phyloP scores from a whole-genome alignment of 225 moss, liverwort and hornwort species.

The Anthoceros angustus region DNA sequence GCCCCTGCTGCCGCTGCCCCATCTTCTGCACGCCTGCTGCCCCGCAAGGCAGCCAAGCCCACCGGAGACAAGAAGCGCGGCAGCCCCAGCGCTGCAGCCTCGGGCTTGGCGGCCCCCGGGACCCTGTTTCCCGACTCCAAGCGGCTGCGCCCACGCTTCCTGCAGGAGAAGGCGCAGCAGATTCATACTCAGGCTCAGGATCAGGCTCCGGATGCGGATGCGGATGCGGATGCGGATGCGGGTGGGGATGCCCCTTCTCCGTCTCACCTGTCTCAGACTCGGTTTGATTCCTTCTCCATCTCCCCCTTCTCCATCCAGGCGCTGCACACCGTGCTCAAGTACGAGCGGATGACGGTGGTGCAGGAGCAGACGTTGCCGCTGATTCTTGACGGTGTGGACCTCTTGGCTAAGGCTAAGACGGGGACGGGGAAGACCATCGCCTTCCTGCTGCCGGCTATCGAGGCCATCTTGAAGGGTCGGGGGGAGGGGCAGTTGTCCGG shows the following conservation, averaged over 20 bases:
- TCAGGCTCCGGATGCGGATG: too few relatives aligned
- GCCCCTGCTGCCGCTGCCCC: constrained; percentile 1
- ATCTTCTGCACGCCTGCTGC: neutral
- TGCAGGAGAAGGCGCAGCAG: too few relatives aligned
- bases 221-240: neutral
- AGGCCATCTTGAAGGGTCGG: constrained; percentile 43
- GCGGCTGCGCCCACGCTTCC: too few relatives aligned
- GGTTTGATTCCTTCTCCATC: constrained; percentile 69
- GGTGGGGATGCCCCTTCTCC: constrained; percentile 7
- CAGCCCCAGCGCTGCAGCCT: neutral
- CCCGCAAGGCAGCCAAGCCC: neutral
- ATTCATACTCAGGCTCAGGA: too few relatives aligned
- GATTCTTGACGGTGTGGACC: constrained; percentile 76
- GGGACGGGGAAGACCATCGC: constrained; percentile 99
- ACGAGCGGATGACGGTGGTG: constrained; percentile 83
- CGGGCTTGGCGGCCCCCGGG: neutral
- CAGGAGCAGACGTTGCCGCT: constrained; percentile 76
- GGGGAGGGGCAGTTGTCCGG: constrained; percentile 8
- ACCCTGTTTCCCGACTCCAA: neutral
- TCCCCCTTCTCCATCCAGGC: constrained; percentile 68
- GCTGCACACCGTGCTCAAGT: constrained; percentile 82
- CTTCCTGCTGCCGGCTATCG: constrained; percentile 87
- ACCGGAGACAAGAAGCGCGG: neutral
- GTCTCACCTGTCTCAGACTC: constrained; percentile 50
- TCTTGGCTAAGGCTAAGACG: constrained; percentile 90